Percentiles rank a stretch among this genome's conserved stretches.
Conservation (phyloP, 192 early-diverging fungal species). For the Dimargaris verticillata region DNA sequence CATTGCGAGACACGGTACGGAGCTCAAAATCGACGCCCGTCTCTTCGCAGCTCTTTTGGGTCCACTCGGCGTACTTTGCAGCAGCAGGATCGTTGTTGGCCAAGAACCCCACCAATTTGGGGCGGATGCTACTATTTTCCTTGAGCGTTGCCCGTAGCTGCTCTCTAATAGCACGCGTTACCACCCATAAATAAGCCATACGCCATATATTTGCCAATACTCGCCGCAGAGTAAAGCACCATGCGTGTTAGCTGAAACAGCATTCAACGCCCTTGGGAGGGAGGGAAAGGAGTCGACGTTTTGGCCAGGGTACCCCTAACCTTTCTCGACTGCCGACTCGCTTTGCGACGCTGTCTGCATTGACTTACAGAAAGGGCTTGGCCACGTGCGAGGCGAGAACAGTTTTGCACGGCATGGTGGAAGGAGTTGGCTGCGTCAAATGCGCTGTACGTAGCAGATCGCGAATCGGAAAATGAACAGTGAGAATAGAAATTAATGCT, state of each 20-base stretch:
- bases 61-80: slow-evolving; percentile 89
- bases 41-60: slow-evolving; percentile 79
- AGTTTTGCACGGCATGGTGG: slow-evolving; percentile 32
- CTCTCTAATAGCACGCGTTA: slow-evolving; percentile 9
- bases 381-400: slow-evolving; percentile 33
- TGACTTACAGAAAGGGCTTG: slow-evolving; percentile 29
- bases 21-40: slow-evolving; percentile 86
- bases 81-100: slow-evolving; percentile 90
- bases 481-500: no score
- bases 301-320: neutral
- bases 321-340: neutral
- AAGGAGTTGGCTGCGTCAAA: neutral
- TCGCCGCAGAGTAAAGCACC: slow-evolving; percentile 18
- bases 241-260: neutral
- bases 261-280: neutral
- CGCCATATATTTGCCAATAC: neutral
- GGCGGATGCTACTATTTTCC: slow-evolving; percentile 32
- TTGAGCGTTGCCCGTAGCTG: slow-evolving; percentile 41
- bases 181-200: neutral
- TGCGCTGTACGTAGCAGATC: no score
- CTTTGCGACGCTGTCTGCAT: neutral
- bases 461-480: no score
- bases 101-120: slow-evolving; percentile 81
- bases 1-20: slow-evolving; percentile 58
- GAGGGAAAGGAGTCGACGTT: neutral